Evolutionary conservation across 2,329 filamentous ascomycete species (phyloP), one percentile per base, ranked within the genome.

Genomic region (Coniochaeta hoffmannii): DNA sequence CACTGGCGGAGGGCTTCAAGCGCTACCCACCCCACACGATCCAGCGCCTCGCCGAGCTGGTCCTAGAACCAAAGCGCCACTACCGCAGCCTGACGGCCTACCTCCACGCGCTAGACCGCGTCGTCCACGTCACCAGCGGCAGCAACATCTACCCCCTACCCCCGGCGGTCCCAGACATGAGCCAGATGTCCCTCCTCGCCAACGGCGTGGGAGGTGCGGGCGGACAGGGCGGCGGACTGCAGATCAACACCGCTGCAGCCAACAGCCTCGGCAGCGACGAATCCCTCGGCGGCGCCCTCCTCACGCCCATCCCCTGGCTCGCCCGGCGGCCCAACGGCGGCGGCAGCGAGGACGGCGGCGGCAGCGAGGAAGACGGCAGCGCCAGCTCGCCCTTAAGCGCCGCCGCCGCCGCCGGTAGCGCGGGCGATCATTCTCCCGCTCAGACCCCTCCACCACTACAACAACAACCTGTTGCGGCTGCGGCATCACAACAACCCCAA

Each of bases 251-350:
- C 2, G 62, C 68, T 1, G 66, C 67, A 2, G 69, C 71, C 9
- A 69, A 74, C 12, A 68, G 72, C 0, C 74, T 93, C 7, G 92
- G 90, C 1, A 90, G 88, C 51, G 93, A 97, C 64, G 93, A 97
- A 68, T 88, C 87, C 12, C 76, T 97, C 1, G 93, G 93, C 22
- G 94, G 94, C 7, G 94, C 94, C 0, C 77, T 97, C 17, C 77
- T 99, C 52, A 97, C 93, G 1, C 94, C 93, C 0, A 97, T 99
- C 56, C 89, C 92, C 0, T 99, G 94, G 94, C 75, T 97, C 53
- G 61, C 68, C 19, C 77, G 72, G 26, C 71, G 74, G 38, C 61
- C 65, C 5, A 66, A 65, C 10, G 67, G 67, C 11, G 67, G 67
- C 11, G 60, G 57, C 30, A 60, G 59, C 8, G 62, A 62, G 12